Percentiles rank a stretch among this genome's conserved stretches.
Evolutionary conservation across 192 early-diverging fungal species (phyloP).

Genomic region (Coemansia sp.): DNA sequence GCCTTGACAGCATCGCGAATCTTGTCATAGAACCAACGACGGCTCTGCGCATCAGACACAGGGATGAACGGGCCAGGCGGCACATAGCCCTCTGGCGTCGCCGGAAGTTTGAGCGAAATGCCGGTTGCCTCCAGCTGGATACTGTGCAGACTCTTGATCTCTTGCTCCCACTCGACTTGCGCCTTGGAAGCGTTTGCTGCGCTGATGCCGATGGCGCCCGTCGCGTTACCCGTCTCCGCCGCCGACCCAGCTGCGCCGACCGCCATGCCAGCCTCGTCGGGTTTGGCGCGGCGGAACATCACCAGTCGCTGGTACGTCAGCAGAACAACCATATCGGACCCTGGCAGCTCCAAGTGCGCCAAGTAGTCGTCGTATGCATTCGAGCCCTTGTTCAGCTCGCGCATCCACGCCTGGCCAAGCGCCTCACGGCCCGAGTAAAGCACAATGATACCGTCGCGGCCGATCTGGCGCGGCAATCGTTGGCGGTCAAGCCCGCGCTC

Average conservation of each 20-base stretch:
- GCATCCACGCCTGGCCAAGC: conserved; percentile 82
- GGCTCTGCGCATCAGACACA: conserved; percentile 62
- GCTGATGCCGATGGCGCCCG: conserved; percentile 45
- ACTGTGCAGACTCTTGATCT: conserved; percentile 66
- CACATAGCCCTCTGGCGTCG: conserved; percentile 51
- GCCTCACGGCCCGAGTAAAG: conserved; percentile 76
- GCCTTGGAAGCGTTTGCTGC: conserved; percentile 61
- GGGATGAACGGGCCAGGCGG: conserved; percentile 66
- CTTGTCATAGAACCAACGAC: conserved; percentile 68
- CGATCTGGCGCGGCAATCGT: conserved; percentile 81
- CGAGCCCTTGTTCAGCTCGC: conserved; percentile 71
- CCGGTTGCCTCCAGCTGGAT: conserved; percentile 70
- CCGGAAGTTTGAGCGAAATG: conserved; percentile 69
- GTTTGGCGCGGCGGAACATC: conserved; percentile 59
- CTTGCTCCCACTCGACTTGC: conserved; percentile 82
- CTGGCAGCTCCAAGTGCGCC: conserved; percentile 79
- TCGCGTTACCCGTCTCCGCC: conserved; percentile 33
- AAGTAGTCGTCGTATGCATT: conserved; percentile 84
- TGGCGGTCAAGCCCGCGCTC: conserved; percentile 81
- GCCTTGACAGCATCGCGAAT: conserved; percentile 68
- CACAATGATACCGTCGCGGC: conserved; percentile 79
- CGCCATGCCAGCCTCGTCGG: conserved; percentile 41
- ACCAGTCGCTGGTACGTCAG: conserved; percentile 78
- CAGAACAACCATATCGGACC: conserved; percentile 82
- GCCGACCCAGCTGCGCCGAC: conserved; percentile 46